phyloP scores from a whole-genome alignment of 768 basidiomycete genomes.

The Tricholoma sp. region DNA sequence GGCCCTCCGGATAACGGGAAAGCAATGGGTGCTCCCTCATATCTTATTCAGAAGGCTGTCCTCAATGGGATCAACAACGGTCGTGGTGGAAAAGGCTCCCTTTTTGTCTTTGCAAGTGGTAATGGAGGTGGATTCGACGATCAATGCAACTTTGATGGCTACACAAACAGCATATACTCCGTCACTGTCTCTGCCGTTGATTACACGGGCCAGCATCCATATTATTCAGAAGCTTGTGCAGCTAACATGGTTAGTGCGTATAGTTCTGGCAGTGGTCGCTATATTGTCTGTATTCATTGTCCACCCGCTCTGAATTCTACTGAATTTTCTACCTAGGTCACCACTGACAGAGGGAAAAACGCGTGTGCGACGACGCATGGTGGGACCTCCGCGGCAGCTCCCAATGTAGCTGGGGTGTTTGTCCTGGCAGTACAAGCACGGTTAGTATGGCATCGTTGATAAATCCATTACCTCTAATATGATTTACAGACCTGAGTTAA shows the following conservation, averaged over 20 bases:
- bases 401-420: conserved; percentile 90
- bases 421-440: conserved; percentile 84
- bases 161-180: conserved; percentile 95
- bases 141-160: conserved; percentile 99
- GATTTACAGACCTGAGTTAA: conserved; percentile 75
- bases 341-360: conserved; percentile 87
- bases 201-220: conserved; percentile 87
- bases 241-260: conserved; percentile 96
- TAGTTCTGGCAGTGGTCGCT: conserved; percentile 87
- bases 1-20: conserved; percentile 93
- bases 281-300: conserved; percentile 64
- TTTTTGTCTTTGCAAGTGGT: conserved; percentile 96
- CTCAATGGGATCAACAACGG: conserved; percentile 92
- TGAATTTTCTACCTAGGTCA: conserved; percentile 53
- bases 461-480: conserved; percentile 1
- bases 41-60: conserved; percentile 89
- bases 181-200: conserved; percentile 96
- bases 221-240: conserved; percentile 93
- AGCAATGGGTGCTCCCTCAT: conserved; percentile 91
- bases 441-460: conserved; percentile 31
- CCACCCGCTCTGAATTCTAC: background rate
- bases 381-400: conserved; percentile 98
- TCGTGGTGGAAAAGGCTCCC: conserved; percentile 81
- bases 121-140: conserved; percentile 90
- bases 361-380: conserved; percentile 81